Evolutionary conservation across 1,284 basidiomycete genomes (phyloP).

Genomic region (Porogramme epimiltina): DNA sequence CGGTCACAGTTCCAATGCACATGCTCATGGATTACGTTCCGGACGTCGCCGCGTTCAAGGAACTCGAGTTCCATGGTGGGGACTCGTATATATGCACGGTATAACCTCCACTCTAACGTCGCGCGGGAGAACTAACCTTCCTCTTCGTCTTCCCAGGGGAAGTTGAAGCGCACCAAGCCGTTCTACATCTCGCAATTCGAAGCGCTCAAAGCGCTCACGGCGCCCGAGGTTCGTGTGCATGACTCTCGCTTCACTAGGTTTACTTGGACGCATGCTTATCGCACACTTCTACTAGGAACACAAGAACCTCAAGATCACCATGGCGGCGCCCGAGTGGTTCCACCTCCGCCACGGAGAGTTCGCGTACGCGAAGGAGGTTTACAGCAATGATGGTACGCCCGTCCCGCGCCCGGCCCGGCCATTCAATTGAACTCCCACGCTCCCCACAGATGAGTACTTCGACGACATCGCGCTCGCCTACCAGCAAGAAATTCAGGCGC

Average conservation of each 20-base stretch:
- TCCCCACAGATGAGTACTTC: constrained; percentile 65
- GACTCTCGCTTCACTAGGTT: neutral
- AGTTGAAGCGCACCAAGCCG: constrained; percentile 61
- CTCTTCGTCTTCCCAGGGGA: constrained; percentile 44
- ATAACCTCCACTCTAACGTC: neutral
- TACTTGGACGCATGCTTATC: constrained; percentile 4
- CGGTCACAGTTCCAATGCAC: constrained; percentile 32
- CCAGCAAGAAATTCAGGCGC: constrained; percentile 68
- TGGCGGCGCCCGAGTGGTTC: constrained; percentile 78
- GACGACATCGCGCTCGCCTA: constrained; percentile 73
- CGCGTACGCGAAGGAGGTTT: constrained; percentile 62
- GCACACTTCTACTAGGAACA: constrained; percentile 46
- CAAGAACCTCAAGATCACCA: constrained; percentile 71
- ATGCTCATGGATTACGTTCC: constrained; percentile 48
- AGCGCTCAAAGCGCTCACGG: constrained; percentile 54
- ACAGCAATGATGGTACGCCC: constrained; percentile 59
- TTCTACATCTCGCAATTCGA: constrained; percentile 69
- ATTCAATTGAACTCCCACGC: constrained; percentile 2
- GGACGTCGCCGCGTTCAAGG: constrained; percentile 42
- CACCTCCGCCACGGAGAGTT: constrained; percentile 70
- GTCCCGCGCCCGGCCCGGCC: neutral
- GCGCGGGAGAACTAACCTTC: constrained; percentile 41
- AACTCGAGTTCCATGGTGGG: constrained; percentile 41
- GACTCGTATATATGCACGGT: constrained; percentile 55
- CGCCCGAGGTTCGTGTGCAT: constrained; percentile 45